Evolutionary conservation across 2,329 filamentous ascomycete genomes (phyloP).

Genomic region (Pseudogymnoascus sp.): DNA sequence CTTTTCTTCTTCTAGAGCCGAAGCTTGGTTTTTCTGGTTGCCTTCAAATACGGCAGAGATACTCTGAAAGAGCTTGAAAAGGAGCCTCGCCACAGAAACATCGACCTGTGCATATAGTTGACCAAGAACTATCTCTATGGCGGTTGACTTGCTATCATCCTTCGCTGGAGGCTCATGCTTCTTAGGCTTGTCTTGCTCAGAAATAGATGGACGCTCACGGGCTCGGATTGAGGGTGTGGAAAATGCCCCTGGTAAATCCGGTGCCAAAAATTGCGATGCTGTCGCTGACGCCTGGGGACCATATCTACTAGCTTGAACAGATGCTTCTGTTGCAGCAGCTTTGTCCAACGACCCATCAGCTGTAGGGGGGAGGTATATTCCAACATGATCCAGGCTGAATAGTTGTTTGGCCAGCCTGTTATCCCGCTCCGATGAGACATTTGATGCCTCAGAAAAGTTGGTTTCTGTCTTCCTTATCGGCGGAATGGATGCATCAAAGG

Average conservation of each 20-base stretch:
- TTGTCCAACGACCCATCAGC: constrained; percentile 10
- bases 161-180: constrained; percentile 4
- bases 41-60: constrained; percentile 11
- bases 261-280: constrained; percentile 30
- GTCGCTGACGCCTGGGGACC: constrained; percentile 16
- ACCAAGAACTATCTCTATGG: constrained; percentile 24
- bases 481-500: background rate
- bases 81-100: constrained; percentile 25
- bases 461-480: constrained; percentile 19
- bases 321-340: background rate
- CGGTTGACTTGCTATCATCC: constrained; percentile 13
- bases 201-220: constrained; percentile 13
- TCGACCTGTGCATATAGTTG: constrained; percentile 25
- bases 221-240: constrained; percentile 34
- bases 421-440: constrained; percentile 21
- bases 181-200: constrained; percentile 11
- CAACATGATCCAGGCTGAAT: constrained; percentile 27
- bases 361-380: constrained; percentile 27
- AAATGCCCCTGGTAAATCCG: constrained; percentile 53
- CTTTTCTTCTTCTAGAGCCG: background rate
- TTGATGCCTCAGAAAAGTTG: constrained; percentile 21
- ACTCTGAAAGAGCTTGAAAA: constrained; percentile 23
- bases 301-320: background rate
- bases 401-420: constrained; percentile 26
- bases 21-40: background rate